phyloP scores from a whole-genome alignment of 495 filamentous ascomycete genomes.

The Glarea lozoyensis region DNA sequence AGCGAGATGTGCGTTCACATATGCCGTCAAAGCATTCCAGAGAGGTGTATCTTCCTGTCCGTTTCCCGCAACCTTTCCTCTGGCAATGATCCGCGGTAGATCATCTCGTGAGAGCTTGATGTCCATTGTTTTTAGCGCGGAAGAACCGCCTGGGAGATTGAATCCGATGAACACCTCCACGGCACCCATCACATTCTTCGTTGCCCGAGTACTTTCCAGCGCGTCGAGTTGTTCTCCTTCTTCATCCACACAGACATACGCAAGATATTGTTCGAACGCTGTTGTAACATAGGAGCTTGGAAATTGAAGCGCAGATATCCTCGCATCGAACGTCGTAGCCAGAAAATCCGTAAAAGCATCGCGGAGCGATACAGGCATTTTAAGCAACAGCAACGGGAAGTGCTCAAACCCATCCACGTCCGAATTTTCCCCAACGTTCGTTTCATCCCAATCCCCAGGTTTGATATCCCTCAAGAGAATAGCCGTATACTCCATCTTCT shows the following conservation, averaged over 20 bases:
- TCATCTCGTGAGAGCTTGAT: constrained; percentile 34
- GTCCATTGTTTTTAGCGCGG: constrained; percentile 36
- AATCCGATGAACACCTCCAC: constrained; percentile 14
- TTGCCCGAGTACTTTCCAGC: constrained; percentile 2
- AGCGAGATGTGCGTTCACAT: constrained; percentile 38
- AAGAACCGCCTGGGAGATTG: constrained; percentile 7
- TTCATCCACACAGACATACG: constrained; percentile 12
- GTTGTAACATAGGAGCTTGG: constrained; percentile 28
- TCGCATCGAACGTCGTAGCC: constrained; percentile 41
- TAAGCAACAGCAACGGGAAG: constrained; percentile 44
- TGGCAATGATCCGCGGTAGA: constrained; percentile 16
- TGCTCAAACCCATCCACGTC: constrained; percentile 28
- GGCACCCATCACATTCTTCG: constrained; percentile 12
- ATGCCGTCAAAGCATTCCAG: constrained; percentile 31
- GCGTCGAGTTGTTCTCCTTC: constrained; percentile 12
- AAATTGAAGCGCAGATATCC: constrained; percentile 33
- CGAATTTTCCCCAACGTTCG: neutral
- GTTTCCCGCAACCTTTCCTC: constrained; percentile 8
- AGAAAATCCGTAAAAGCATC: constrained; percentile 41
- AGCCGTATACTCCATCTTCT: constrained; percentile 39
- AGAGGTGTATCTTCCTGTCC: constrained; percentile 22
- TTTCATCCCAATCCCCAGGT: constrained; percentile 4
- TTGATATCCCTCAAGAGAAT: constrained; percentile 23
- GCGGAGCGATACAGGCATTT: constrained; percentile 41
- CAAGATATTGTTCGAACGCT: constrained; percentile 18